phyloP scores from a whole-genome alignment of 441 rosid genomes.

The Croton setiger region DNA sequence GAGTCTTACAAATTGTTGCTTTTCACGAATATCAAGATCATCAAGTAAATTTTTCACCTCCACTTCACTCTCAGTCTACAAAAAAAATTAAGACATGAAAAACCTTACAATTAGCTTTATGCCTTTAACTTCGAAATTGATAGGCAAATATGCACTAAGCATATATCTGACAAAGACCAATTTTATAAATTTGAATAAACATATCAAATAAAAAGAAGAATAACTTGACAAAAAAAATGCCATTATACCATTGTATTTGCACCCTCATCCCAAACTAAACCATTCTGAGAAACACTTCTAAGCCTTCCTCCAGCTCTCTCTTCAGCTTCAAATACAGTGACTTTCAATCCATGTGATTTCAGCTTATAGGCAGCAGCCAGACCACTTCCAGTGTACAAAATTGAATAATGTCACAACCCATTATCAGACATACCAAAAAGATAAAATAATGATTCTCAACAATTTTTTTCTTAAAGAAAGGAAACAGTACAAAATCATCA shows the following conservation, averaged over 20 bases:
- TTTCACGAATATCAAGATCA: constrained; percentile 77
- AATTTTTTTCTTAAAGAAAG: not conserved
- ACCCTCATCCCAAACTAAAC: constrained; percentile 90
- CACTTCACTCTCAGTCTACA: constrained; percentile 78
- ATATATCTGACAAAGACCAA: too few species aligned
- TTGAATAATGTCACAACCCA: constrained; percentile 13
- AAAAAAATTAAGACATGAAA: not conserved
- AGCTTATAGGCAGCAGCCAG: constrained; percentile 89
- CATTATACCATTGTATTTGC: constrained; percentile 70
- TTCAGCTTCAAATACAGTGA: constrained; percentile 82
- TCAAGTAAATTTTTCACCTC: constrained; percentile 69
- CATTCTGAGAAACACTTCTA: constrained; percentile 56
- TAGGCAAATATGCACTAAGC: not conserved
- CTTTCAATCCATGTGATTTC: constrained; percentile 72
- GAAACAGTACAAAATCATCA: not conserved
- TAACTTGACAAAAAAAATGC: constrained; percentile 22
- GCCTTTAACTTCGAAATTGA: not conserved
- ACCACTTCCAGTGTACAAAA: constrained; percentile 43
- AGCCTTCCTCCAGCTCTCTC: constrained; percentile 83
- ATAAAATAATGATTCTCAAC: not conserved
- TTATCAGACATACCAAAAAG: not conserved
- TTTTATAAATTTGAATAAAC: constrained; percentile 2
- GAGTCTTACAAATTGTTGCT: constrained; percentile 74
- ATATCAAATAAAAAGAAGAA: not conserved
- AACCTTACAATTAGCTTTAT: not conserved